Evolutionary conservation across 2,329 filamentous ascomycete species (phyloP).

Genomic region (Hypoxylon sp.): DNA sequence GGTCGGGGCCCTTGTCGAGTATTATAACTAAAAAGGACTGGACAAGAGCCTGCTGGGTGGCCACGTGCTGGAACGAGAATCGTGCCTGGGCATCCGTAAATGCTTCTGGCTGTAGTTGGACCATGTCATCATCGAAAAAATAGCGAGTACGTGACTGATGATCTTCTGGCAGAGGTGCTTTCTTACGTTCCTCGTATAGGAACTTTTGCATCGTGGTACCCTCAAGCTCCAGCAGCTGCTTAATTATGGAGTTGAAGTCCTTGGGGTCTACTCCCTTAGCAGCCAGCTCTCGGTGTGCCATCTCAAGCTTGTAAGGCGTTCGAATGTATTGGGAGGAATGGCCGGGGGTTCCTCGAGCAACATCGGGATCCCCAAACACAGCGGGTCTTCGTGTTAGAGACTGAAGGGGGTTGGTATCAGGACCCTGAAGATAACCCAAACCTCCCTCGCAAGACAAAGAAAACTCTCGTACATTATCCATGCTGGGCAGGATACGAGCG

Average conservation of each 20-base stretch:
- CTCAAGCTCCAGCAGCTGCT: constrained; percentile 4
- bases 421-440: constrained; percentile 73
- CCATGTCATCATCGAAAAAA: constrained; percentile 9
- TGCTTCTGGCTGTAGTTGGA: constrained; percentile 62
- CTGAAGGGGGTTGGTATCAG: constrained; percentile 65
- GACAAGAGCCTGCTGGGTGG: constrained; percentile 76
- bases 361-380: constrained; percentile 50
- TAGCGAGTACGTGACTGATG: neutral
- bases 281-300: constrained; percentile 21
- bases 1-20: constrained; percentile 68
- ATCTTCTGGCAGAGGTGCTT: constrained; percentile 19
- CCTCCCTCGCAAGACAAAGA: constrained; percentile 75
- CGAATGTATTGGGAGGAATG: neutral
- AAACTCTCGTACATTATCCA: constrained; percentile 69
- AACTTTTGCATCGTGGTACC: constrained; percentile 5
- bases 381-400: constrained; percentile 51
- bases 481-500: constrained; percentile 68
- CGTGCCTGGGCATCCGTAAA: constrained; percentile 74
- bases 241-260: neutral
- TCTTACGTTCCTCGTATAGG: constrained; percentile 10
- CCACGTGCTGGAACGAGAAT: constrained; percentile 75
- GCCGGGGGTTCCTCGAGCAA: constrained; percentile 3
- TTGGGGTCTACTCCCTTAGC: neutral
- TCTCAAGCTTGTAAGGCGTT: constrained; percentile 18
- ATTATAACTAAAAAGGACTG: constrained; percentile 74